Evolutionary conservation across 768 basidiomycete species (phyloP).

Genomic region (Phylloporus arenicola): DNA sequence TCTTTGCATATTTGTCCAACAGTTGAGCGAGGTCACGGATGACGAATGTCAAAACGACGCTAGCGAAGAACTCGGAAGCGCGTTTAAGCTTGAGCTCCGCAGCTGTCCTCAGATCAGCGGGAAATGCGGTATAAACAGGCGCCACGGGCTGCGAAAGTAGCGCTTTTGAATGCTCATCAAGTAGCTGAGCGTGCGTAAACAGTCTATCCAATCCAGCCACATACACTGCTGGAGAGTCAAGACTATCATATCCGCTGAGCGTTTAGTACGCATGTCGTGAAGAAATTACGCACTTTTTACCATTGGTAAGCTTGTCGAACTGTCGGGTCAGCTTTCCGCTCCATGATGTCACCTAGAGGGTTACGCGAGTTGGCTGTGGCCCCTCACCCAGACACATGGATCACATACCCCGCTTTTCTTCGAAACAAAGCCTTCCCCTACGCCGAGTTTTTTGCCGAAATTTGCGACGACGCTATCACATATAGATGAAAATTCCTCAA

Average conservation of each 20-base stretch:
- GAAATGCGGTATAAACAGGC: slow-evolving; percentile 68
- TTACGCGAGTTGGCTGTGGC: slow-evolving; percentile 9
- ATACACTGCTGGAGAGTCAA: slow-evolving; percentile 85
- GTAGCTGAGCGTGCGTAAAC: slow-evolving; percentile 69
- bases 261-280: slow-evolving; percentile 8
- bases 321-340: slow-evolving; percentile 67
- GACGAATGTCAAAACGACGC: slow-evolving; percentile 83
- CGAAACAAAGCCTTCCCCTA: slow-evolving; percentile 80
- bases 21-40: slow-evolving; percentile 81
- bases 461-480: slow-evolving; percentile 77
- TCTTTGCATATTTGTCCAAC: slow-evolving; percentile 90
- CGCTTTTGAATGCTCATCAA: slow-evolving; percentile 83
- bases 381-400: neutral
- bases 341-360: slow-evolving; percentile 54
- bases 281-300: slow-evolving; percentile 65
- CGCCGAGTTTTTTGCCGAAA: slow-evolving; percentile 84
- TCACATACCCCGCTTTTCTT: slow-evolving; percentile 64
- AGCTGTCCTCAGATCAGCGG: slow-evolving; percentile 53
- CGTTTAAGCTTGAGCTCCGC: slow-evolving; percentile 74
- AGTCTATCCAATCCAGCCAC: slow-evolving; percentile 70
- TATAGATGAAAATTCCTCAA: slow-evolving; percentile 75
- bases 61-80: slow-evolving; percentile 88
- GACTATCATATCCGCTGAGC: slow-evolving; percentile 38
- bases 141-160: slow-evolving; percentile 58
- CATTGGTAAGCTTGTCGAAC: slow-evolving; percentile 81